Evolutionary conservation across 2,329 filamentous ascomycete species (phyloP), one percentile per base, ranked within the genome.

Genomic region (Penicillium sp.): DNA sequence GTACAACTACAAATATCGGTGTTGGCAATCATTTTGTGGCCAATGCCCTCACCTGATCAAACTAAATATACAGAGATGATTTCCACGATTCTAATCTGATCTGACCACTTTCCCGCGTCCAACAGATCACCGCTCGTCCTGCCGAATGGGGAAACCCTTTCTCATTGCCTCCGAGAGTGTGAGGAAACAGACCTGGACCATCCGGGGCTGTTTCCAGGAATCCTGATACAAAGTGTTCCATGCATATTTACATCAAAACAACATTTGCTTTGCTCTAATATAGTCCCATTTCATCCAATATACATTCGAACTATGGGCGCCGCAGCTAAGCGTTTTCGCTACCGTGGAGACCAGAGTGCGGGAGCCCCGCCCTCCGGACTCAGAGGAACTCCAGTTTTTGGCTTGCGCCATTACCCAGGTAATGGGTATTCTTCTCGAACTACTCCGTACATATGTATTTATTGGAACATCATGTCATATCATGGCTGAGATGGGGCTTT

Each of bases 291-390:
- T 27, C 25, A 7, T 27, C 7, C 19, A 16, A 39, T 4, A 19
- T 16, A 29, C 41, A 25, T 38, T 38, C 7, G 4, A 38, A 38
- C 36, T 8, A 38, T 38, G 16, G 34, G 4, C 38, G 16, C 23
- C 23, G 39, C 5, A 50, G 46, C 46, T 39, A 50, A 50, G 52
- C 45, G 5, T 25, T 33, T 55, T 48, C 13, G 16, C 25, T 31
- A 7, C 39, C 50, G 25, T 53, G 50, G 33, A 23, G 27, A 41
- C n/a, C 19, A 7, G 15, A 55, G 47, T 51, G 47, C 53, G 47
- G 53, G 47, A 31, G 4, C 5, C 23, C 23, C 23, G 23, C 23
- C 11, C 15, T 31, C 44, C 10, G 15, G 23, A 16, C 39, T 33
- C 15, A 33, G 34, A 1, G 23, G 23, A 13, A 50, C 29, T 15